phyloP scores from a whole-genome alignment of 176 grass and related monocot genomes.

The Phyllostachys edulis region DNA sequence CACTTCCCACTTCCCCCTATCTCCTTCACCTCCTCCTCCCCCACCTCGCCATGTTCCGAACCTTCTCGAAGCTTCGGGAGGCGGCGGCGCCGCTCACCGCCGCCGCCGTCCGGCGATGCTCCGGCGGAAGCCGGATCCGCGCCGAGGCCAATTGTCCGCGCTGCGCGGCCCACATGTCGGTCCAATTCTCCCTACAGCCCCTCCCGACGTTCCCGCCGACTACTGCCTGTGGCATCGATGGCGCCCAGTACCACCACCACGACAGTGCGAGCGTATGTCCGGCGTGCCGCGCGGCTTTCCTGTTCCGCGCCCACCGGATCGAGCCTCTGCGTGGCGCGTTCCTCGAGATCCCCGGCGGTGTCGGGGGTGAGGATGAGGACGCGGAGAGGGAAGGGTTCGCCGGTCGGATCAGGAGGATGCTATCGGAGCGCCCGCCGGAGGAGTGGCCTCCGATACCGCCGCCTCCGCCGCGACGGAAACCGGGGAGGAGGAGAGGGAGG shows the following conservation, averaged over 20 bases:
- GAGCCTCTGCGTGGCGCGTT: constrained; percentile 67
- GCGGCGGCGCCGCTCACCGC: constrained; percentile 35
- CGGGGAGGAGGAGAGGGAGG: constrained; percentile 38
- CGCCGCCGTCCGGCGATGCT: constrained; percentile 28
- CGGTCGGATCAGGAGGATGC: constrained; percentile 44
- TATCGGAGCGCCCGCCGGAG: constrained; percentile 58
- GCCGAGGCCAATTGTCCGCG: constrained; percentile 65
- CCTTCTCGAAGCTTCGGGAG: constrained; percentile 47
- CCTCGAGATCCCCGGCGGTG: constrained; percentile 59
- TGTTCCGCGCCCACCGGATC: constrained; percentile 66
- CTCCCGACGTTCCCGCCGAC: constrained; percentile 3
- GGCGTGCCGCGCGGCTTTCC: constrained; percentile 49
- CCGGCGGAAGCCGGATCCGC: constrained; percentile 49
- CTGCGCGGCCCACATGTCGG: constrained; percentile 52
- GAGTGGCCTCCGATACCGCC: constrained; percentile 41
- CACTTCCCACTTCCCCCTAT: constrained; percentile 32
- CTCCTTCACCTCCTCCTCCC: not conserved
- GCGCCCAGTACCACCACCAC: constrained; percentile 5
- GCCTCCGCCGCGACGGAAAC: constrained; percentile 18
- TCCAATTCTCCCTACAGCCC: constrained; percentile 55
- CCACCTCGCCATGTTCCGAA: constrained; percentile 39
- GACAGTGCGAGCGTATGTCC: constrained; percentile 56
- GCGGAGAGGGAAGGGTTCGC: constrained; percentile 15
- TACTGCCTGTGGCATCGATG: not conserved
- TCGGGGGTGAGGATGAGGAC: constrained; percentile 14